Percentiles rank a stretch among this genome's conserved stretches.
These are phyloP conservation scores for Juglanconis sp. DNA, from an alignment of 2,329 filamentous ascomycete genomes.

Conservation along the genomic window DNA sequence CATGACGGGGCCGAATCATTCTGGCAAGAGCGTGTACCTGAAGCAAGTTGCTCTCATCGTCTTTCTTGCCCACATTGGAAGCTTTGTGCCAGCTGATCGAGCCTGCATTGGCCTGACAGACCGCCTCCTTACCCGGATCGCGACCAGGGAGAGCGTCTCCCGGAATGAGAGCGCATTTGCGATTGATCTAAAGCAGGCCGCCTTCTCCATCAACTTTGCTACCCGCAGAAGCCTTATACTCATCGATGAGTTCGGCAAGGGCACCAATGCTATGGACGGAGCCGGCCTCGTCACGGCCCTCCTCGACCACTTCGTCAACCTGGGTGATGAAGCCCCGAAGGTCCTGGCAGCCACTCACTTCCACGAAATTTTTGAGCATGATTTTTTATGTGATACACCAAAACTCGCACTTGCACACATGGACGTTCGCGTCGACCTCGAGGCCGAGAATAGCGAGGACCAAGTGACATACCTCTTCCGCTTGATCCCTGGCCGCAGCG, in stretches of 20 bases:
- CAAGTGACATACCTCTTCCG: slow-evolving; percentile 75
- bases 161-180: slow-evolving; percentile 61
- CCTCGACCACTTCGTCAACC: slow-evolving; percentile 52
- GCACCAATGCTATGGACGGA: slow-evolving; percentile 56
- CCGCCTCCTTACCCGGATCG: slow-evolving; percentile 83
- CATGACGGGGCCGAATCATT: slow-evolving; percentile 92
- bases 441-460: slow-evolving; percentile 50
- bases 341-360: slow-evolving; percentile 62
- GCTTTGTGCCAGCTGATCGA: slow-evolving; percentile 77
- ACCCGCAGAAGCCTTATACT: slow-evolving; percentile 77
- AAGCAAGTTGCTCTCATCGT: slow-evolving; percentile 90
- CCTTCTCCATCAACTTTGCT: slow-evolving; percentile 69
- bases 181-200: slow-evolving; percentile 84
- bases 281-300: slow-evolving; percentile 57
- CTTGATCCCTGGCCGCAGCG: slow-evolving; percentile 63
- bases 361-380: slow-evolving; percentile 69
- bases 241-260: slow-evolving; percentile 87
- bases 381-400: slow-evolving; percentile 49
- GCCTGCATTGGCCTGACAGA: slow-evolving; percentile 85
- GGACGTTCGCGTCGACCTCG: slow-evolving; percentile 61
- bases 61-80: slow-evolving; percentile 88
- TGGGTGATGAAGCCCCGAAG: slow-evolving; percentile 47
- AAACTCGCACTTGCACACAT: slow-evolving; percentile 65
- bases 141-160: slow-evolving; percentile 64
- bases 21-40: slow-evolving; percentile 92